Base-by-base conservation (phyloP, 495 filamentous ascomycete genomes). In the Hypoxylon fuscum region DNA sequence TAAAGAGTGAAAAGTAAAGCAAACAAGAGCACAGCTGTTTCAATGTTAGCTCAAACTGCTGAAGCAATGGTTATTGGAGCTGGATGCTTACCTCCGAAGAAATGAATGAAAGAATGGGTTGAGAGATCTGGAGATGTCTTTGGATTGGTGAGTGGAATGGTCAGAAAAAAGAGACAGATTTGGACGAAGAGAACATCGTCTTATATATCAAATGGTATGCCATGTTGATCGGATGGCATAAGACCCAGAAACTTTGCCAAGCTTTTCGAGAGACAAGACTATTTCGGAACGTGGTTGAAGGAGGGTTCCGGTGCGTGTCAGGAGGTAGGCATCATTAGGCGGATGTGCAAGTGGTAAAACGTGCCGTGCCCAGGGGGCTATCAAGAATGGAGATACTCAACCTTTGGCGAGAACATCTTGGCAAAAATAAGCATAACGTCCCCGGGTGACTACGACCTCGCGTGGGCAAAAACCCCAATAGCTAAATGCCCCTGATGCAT, bases 21-120 rank as follows among this genome's bases (percentile, higher is more conserved):
- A 74, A 79, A 79, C 76, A 76, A 74, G 77, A 80, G 77, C 77
- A 79, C 77, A 80, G 77, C 77, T 80, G 49, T 52, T 55, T 51
- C 20, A 42, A 59, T 64, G 66, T 74, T 70, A 72, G 69, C 43
- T 42, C 20, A 38, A 15, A 41, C 42, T 23, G 21, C 25, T 38
- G 38, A 45, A 15, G 51, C 9, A 18, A 47, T 59, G 15, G 10
- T n/a, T 44, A 32, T 31, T 40, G 20, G 40, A n/a, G 20, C 55
- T 63, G 0, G n/a, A 22, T 11, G 32, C 72, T 59, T 69, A 78
- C 78, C 77, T 81, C 76, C 79, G 74, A 75, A 77, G 63, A 69
- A 78, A 75, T 74, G 78, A 80, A 78, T 75, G 77, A 78, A 62
- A 72, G 70, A 73, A 70, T 70, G 57, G 59, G 54, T 47, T 48